These are phyloP conservation scores for Vicia sativa DNA, from an alignment of 306 rosid species.

Conservation along the genomic window DNA sequence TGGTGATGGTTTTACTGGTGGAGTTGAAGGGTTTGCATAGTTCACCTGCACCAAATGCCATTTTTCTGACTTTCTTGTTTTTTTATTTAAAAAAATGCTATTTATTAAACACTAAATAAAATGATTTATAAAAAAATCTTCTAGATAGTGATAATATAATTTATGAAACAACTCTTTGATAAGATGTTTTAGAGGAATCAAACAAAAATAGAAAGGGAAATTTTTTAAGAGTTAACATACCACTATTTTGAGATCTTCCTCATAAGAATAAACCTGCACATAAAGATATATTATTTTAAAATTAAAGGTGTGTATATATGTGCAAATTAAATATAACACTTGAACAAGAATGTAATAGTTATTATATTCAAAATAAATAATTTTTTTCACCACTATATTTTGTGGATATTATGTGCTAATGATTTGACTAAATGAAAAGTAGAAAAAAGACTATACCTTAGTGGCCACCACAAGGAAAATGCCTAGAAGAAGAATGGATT, in stretches of 20 bases:
- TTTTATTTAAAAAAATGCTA: not conserved
- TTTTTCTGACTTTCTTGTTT: not conserved
- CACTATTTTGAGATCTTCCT: slow-evolving; percentile 47
- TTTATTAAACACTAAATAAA: too few species aligned
- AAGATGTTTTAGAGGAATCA: not conserved
- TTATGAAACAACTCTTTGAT: not conserved
- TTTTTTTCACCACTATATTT: not conserved
- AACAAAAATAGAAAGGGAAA: slow-evolving; percentile 1
- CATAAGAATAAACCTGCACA: slow-evolving; percentile 50
- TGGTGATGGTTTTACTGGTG: slow-evolving; percentile 38
- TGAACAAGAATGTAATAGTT: not conserved
- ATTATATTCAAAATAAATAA: not conserved
- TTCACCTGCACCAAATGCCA: slow-evolving; percentile 40
- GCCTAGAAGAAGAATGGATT: slow-evolving; percentile 47
- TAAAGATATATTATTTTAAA: not conserved
- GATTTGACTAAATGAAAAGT: slow-evolving; percentile 4
- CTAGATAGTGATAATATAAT: slow-evolving; percentile 19
- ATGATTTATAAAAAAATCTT: not conserved
- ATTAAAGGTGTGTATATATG: not conserved
- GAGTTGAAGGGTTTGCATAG: slow-evolving; percentile 32
- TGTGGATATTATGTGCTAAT: not conserved
- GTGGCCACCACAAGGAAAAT: slow-evolving; percentile 47
- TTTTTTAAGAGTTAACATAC: slow-evolving; percentile 23
- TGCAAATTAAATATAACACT: slow-evolving; percentile 30
- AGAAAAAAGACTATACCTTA: slow-evolving; percentile 37